A percentile compares a stretch with the other conserved stretches of the same genome.
Conservation (phyloP, 1,139 yeast species). For the Suhomyces chickasaworum region DNA sequence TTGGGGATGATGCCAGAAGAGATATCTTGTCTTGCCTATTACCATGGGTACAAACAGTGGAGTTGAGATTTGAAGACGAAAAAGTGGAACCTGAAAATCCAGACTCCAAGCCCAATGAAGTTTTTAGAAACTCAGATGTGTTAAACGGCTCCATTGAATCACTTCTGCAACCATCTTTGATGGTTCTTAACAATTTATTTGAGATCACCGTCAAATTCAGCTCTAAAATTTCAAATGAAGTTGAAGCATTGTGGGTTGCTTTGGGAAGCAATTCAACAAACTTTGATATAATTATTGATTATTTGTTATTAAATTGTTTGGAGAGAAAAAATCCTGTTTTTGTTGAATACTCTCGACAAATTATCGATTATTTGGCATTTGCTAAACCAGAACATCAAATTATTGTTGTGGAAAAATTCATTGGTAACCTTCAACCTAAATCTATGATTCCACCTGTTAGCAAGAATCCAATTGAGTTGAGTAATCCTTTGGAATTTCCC, state of each 20-base stretch:
- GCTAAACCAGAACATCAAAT: conserved; percentile 56
- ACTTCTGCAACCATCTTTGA: conserved; percentile 50
- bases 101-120: not conserved
- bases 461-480: conserved; percentile 8
- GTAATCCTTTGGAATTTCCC: conserved; percentile 36
- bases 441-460: conserved; percentile 78
- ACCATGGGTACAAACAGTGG: conserved; percentile 89
- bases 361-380: conserved; percentile 70
- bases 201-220: conserved; percentile 83
- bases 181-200: conserved; percentile 81
- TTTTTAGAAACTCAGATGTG: not conserved
- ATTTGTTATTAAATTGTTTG: conserved; percentile 66
- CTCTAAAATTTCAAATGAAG: conserved; percentile 74
- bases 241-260: conserved; percentile 94
- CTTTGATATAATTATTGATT: conserved; percentile 71
- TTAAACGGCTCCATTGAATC: not conserved
- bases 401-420: conserved; percentile 61
- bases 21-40: conserved; percentile 78
- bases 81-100: conserved; percentile 28
- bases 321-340: conserved; percentile 71
- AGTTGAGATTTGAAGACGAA: conserved; percentile 46
- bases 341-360: conserved; percentile 78
- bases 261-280: conserved; percentile 72
- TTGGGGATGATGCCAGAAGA: conserved; percentile 57
- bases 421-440: conserved; percentile 75